Percentiles rank a stretch among this genome's conserved stretches.
Evolutionary conservation across 371 early-diverging fungal species (phyloP).

Genomic region (Cokeromyces recurvatus): DNA sequence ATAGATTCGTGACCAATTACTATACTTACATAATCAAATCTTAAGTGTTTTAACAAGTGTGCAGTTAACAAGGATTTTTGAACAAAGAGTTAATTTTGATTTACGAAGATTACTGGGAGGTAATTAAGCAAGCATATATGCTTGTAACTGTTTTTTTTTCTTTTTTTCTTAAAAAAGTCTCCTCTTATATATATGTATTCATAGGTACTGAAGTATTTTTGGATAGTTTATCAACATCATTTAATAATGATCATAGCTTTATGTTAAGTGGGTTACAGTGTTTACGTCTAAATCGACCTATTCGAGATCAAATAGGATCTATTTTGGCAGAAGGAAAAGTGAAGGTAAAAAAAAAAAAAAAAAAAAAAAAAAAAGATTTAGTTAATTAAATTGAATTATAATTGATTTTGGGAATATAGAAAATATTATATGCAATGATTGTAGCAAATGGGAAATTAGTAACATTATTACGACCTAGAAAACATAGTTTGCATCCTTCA

Average conservation of each 20-base stretch:
- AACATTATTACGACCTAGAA: slow-evolving; percentile 71
- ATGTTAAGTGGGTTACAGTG: slow-evolving; percentile 78
- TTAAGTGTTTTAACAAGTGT: slow-evolving; percentile 78
- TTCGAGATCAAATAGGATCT: slow-evolving; percentile 63
- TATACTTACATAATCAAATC: slow-evolving; percentile 81
- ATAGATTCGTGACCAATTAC: slow-evolving; percentile 78
- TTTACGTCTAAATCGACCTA: slow-evolving; percentile 59
- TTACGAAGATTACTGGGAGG: slow-evolving; percentile 75
- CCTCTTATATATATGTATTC: no score
- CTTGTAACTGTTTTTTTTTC: no score
- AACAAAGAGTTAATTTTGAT: slow-evolving; percentile 86
- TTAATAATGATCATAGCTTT: slow-evolving; percentile 70
- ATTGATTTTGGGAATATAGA: slow-evolving; percentile 18
- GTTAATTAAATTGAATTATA: no score
- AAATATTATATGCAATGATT: slow-evolving; percentile 74
- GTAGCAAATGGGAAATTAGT: slow-evolving; percentile 73
- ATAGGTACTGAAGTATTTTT: slow-evolving; percentile 87
- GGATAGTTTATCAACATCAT: slow-evolving; percentile 70
- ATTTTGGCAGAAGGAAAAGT: slow-evolving; percentile 51
- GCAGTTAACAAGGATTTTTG: slow-evolving; percentile 84
- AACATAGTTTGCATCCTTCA: slow-evolving; percentile 76
- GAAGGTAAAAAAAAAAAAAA: neutral
- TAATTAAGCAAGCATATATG: no score
- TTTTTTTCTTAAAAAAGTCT: no score
- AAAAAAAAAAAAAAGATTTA: no score